These are phyloP conservation scores for Phytomonas serpens DNA, from an alignment of 208 protist genomes.

Conservation along the genomic window DNA sequence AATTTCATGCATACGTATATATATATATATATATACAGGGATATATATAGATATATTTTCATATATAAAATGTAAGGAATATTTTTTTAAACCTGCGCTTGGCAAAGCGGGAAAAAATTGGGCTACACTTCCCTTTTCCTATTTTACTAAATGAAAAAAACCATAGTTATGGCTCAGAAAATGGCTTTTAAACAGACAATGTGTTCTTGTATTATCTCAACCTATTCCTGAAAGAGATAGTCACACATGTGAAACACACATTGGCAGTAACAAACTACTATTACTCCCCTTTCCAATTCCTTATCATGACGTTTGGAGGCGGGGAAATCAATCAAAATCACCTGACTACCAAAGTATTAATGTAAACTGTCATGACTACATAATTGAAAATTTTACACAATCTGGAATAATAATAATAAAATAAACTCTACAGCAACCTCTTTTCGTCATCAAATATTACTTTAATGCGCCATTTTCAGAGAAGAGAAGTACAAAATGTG, in stretches of 20 bases:
- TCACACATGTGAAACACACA: neutral
- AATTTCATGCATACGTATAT: neutral
- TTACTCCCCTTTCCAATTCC: neutral
- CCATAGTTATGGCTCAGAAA: neutral
- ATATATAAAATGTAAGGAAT: neutral
- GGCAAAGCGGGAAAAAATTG: neutral
- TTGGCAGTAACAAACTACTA: neutral
- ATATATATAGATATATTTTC: neutral
- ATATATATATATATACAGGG: neutral
- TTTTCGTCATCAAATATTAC: neutral
- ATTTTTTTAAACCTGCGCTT: neutral
- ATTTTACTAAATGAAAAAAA: neutral
- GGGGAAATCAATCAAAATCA: neutral
- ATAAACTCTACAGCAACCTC: neutral
- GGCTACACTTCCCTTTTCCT: neutral
- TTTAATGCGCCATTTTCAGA: neutral
- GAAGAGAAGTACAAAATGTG: neutral
- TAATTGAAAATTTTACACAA: neutral
- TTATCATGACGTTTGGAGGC: neutral
- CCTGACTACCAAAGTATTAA: neutral
- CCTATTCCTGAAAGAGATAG: neutral
- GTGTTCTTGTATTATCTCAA: neutral
- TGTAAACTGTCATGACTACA: neutral
- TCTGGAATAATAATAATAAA: conserved; percentile 4
- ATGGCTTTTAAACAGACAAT: neutral